Base-by-base conservation (phyloP, 2,329 filamentous ascomycete species). In the Penicillium rolfsii region DNA sequence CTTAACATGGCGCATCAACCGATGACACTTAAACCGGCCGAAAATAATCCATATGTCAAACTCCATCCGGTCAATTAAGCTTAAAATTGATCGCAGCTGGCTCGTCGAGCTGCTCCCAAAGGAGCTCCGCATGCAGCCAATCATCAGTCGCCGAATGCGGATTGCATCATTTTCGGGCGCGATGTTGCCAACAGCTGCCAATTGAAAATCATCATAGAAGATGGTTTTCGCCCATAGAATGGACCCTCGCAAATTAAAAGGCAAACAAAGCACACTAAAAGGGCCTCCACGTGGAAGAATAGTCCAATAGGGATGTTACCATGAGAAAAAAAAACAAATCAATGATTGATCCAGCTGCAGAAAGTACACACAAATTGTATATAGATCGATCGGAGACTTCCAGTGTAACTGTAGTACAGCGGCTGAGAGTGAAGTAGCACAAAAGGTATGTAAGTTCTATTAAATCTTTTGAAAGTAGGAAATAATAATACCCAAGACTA, bases 151-250 rank as follows among this genome's bases (percentile, higher is more conserved):
- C 41, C n/a, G n/a, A 58, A 54, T 46, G 19, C 41, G 36, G 61
- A 66, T 67, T 55, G 65, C 65, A 62, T 57, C 64, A 67, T 67
- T 35, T 43, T 3, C 5, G 24, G 46, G 19, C 33, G 12, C 24
- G 54, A 67, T 67, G 65, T 60, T 54, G 62, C 14, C 43, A 65
- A 55, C n/a, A 6, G 9, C 61, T 60, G 50, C 63, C 64, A 65
- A 65, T 64, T 22, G 36, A n/a, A 46, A 7, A 16, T 22, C 33
- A 6, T 12, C 24, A 43, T 4, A 22, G n/a, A 24, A n/a, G 22
- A n/a, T 26, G n/a, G 4, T 16, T 33, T 35, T 16, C 7, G 19
- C 11, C n/a, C 11, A 48, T n/a, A 22, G 2, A 12, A 30, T 28
- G 8, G 19, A 5, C 16, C 2, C 33, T 36, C 45, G 41, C 40